Evolutionary conservation across 1,284 basidiomycete species (phyloP).

Genomic region (Pisolithus thermaeus): DNA sequence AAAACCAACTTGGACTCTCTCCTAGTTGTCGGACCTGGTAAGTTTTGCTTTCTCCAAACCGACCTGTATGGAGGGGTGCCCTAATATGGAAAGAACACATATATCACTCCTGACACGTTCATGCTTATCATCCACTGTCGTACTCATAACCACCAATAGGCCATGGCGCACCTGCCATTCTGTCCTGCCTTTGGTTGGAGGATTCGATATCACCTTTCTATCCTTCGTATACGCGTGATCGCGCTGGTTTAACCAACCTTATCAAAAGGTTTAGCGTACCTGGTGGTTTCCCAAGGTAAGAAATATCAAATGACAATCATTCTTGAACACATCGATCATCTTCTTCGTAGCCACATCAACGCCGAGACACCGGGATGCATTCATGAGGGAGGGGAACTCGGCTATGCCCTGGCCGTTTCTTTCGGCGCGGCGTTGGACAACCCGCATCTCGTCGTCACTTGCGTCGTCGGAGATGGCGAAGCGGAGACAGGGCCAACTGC

Average conservation of each 20-base stretch:
- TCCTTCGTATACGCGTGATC: conserved; percentile 63
- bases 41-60: conserved; percentile 1
- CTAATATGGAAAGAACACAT: background rate
- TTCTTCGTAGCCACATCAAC: conserved; percentile 52
- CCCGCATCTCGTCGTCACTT: conserved; percentile 75
- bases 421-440: conserved; percentile 88
- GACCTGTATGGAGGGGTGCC: too few species aligned
- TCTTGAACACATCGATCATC: too few species aligned
- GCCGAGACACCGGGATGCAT: conserved; percentile 82
- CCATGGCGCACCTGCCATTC: conserved; percentile 78
- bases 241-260: conserved; percentile 59
- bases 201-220: conserved; percentile 71
- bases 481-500: conserved; percentile 84
- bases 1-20: conserved; percentile 56
- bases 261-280: conserved; percentile 61
- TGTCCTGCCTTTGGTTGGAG: conserved; percentile 80
- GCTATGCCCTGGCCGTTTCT: conserved; percentile 78
- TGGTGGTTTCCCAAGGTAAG: conserved; percentile 59
- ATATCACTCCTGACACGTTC: background rate
- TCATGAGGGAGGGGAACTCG: conserved; percentile 90
- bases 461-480: conserved; percentile 84
- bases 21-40: conserved; percentile 69
- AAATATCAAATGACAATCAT: background rate
- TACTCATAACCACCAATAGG: conserved; percentile 31
- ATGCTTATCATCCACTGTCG: background rate